Evolutionary conservation across 176 grass and related monocot genomes (phyloP).

Genomic region (Urochloa ruziziensis): DNA sequence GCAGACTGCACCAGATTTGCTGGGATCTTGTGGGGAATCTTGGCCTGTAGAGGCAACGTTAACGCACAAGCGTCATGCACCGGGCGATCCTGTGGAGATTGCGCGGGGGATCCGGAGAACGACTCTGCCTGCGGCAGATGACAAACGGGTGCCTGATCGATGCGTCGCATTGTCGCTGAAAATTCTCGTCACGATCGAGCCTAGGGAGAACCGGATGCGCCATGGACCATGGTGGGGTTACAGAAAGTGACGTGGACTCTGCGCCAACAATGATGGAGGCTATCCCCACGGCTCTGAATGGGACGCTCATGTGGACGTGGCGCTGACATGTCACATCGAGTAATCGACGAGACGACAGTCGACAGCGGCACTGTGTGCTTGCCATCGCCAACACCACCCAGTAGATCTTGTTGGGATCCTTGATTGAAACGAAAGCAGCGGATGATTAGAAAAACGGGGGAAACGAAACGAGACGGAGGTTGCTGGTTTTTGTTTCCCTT

Average conservation of each 20-base stretch:
- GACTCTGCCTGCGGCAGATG: too few relatives aligned
- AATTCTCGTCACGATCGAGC: too few relatives aligned
- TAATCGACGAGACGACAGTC: background rate
- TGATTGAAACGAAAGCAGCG: background rate
- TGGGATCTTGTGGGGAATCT: too few relatives aligned
- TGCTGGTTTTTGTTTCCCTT: background rate
- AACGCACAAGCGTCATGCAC: too few relatives aligned
- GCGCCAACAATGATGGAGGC: background rate
- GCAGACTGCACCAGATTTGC: too few relatives aligned
- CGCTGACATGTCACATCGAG: background rate
- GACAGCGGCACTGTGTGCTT: background rate
- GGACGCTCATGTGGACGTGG: background rate
- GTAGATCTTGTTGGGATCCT: background rate
- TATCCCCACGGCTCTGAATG: background rate
- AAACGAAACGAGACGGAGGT: background rate
- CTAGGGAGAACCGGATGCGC: background rate
- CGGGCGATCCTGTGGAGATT: too few relatives aligned
- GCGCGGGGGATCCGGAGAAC: too few relatives aligned
- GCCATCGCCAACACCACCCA: background rate
- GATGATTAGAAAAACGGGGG: background rate
- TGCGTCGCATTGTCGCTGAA: too few relatives aligned
- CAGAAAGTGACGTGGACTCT: background rate
- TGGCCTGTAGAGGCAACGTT: too few relatives aligned
- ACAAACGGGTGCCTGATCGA: too few relatives aligned
- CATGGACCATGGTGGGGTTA: background rate